A percentile compares a stretch with the other conserved stretches of the same genome.
Evolutionary conservation across 139 green algal genomes (phyloP).

Genomic region (Parachlorella kessleri): DNA sequence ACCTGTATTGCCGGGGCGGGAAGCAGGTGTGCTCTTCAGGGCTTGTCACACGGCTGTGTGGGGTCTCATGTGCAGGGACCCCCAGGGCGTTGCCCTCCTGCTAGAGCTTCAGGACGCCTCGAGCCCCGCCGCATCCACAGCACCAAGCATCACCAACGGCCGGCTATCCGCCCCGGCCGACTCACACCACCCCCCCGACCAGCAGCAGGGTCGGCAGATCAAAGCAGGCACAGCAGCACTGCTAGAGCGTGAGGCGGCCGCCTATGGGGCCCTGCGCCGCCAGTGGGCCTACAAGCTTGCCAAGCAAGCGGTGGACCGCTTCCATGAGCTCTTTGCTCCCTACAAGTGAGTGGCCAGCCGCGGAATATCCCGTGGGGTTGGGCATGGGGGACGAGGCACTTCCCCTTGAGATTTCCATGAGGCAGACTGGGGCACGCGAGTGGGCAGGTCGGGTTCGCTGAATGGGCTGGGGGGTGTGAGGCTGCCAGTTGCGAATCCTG

Average conservation of each 20-base stretch:
- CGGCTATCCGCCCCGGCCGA: too few relatives aligned
- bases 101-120: constrained; percentile 5
- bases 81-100: constrained; percentile 33
- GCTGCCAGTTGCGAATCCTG: too few relatives aligned
- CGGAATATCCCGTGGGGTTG: too few relatives aligned
- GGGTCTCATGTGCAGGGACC: constrained; percentile 23
- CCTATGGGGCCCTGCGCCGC: constrained; percentile 32
- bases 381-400: too few relatives aligned
- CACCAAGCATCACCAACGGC: too few relatives aligned
- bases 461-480: too few relatives aligned
- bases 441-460: too few relatives aligned
- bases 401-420: too few relatives aligned
- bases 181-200: too few relatives aligned
- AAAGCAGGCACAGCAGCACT: neutral
- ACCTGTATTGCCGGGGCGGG: too few relatives aligned
- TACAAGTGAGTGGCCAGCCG: constrained; percentile 21
- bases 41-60: neutral
- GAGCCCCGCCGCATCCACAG: neutral
- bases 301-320: constrained; percentile 43
- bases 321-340: constrained; percentile 16
- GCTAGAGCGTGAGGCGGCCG: constrained; percentile 40
- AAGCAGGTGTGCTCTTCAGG: neutral
- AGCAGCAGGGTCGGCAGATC: neutral
- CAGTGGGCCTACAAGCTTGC: constrained; percentile 59
- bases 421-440: too few relatives aligned